Conservation (phyloP, 2,329 filamentous ascomycete species). For the Cladosporium sp. region DNA sequence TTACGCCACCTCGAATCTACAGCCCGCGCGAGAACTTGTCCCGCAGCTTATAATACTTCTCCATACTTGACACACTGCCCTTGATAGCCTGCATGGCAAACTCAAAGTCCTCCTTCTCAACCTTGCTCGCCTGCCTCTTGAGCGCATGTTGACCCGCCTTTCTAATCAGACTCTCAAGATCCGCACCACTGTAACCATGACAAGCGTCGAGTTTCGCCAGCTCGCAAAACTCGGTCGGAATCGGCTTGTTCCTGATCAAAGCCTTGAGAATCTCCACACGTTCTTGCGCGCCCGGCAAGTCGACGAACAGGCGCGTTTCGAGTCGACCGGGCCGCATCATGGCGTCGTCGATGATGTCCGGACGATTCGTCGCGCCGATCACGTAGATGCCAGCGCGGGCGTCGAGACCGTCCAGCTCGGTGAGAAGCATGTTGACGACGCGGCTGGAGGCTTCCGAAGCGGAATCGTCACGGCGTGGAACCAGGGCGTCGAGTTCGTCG, state of each 20-base stretch:
- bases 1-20: too few species aligned
- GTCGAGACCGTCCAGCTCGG: constrained; percentile 96
- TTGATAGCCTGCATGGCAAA: constrained; percentile 39
- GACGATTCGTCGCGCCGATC: constrained; percentile 92
- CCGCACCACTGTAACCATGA: constrained; percentile 70
- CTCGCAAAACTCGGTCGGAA: constrained; percentile 43
- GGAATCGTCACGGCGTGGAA: constrained; percentile 94
- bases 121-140: constrained; percentile 40
- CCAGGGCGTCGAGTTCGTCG: constrained; percentile 88
- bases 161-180: constrained; percentile 56
- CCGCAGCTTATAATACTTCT: constrained; percentile 53
- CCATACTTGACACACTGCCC: constrained; percentile 54
- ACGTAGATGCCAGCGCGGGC: constrained; percentile 84
- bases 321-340: constrained; percentile 86
- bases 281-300: constrained; percentile 73
- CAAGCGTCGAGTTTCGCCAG: constrained; percentile 67
- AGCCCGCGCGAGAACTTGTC: constrained; percentile 3
- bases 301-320: constrained; percentile 86
- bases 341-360: constrained; percentile 87
- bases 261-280: constrained; percentile 81
- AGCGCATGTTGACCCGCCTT: constrained; percentile 55
- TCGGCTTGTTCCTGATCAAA: constrained; percentile 50
- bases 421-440: constrained; percentile 90
- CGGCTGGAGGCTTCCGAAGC: constrained; percentile 98
- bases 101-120: constrained; percentile 47